Evolutionary conservation across 176 grass and related monocot genomes (phyloP).

Genomic region (Chloris gayana): DNA sequence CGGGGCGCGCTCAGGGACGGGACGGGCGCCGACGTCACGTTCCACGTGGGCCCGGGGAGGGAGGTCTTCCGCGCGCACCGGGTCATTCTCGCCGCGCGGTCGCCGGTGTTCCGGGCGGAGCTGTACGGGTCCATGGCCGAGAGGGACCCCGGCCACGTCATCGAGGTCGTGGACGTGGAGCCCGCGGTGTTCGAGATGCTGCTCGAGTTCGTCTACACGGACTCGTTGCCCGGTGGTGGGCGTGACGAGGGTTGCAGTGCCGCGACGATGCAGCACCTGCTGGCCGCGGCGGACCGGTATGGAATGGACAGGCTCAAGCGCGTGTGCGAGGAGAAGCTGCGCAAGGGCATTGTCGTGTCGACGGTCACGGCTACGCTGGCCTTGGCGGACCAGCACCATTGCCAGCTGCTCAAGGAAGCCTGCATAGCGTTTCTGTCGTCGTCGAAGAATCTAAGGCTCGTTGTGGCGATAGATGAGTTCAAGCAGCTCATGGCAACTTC

Average conservation of each 20-base stretch:
- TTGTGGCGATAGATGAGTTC: slow-evolving; percentile 27
- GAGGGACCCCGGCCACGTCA: not conserved
- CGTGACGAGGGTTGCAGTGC: no score
- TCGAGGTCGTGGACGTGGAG: not conserved
- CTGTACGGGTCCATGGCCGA: not conserved
- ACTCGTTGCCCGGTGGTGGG: not conserved
- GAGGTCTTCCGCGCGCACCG: not conserved
- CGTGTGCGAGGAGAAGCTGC: not conserved
- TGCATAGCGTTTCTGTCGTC: slow-evolving; percentile 14
- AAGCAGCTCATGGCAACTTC: slow-evolving; percentile 21
- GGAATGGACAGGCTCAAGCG: not conserved
- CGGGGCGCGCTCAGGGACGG: not conserved
- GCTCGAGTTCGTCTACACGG: not conserved
- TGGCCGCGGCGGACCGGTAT: not conserved
- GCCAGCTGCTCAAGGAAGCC: not conserved
- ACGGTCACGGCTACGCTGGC: slow-evolving; percentile 5
- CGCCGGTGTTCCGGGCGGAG: not conserved
- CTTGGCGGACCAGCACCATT: slow-evolving; percentile 27
- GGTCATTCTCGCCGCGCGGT: not conserved
- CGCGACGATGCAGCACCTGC: not conserved
- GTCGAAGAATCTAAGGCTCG: not conserved
- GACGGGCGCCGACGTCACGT: not conserved
- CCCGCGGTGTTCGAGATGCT: not conserved
- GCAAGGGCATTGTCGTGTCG: not conserved
- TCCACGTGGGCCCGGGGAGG: not conserved